A percentile compares a stretch with the other conserved stretches of the same genome.
phyloP scores from a whole-genome alignment of 2,329 filamentous ascomycete genomes.

The Graphilbum sp. region DNA sequence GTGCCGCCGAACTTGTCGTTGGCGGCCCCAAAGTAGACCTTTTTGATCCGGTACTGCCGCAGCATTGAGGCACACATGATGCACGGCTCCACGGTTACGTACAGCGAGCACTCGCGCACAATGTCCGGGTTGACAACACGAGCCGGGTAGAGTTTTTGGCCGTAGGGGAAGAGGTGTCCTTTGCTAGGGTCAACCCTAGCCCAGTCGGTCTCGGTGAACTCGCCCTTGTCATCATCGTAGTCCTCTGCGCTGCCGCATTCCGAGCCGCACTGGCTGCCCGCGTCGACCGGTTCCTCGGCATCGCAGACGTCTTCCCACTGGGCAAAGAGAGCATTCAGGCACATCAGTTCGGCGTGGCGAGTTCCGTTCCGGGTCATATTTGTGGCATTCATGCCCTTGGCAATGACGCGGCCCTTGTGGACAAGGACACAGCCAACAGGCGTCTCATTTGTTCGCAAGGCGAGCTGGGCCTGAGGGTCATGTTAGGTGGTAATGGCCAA shows the following conservation, averaged over 20 bases:
- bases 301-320: constrained; percentile 18
- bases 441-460: constrained; percentile 75
- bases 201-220: constrained; percentile 24
- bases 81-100: constrained; percentile 95
- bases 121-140: constrained; percentile 48
- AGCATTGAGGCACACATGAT: constrained; percentile 96
- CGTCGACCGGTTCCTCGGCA: no score
- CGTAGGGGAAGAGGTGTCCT: constrained; percentile 43
- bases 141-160: constrained; percentile 38
- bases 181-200: constrained; percentile 36
- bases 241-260: constrained; percentile 17
- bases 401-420: constrained; percentile 61
- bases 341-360: constrained; percentile 89
- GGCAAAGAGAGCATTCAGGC: constrained; percentile 44
- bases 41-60: constrained; percentile 71
- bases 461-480: constrained; percentile 55
- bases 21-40: constrained; percentile 85
- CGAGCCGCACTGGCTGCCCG: constrained; percentile 17
- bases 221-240: constrained; percentile 11
- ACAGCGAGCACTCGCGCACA: constrained; percentile 58
- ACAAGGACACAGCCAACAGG: constrained; percentile 95
- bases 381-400: constrained; percentile 90
- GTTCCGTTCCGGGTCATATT: constrained; percentile 85
- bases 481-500: no score
- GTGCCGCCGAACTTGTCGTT: constrained; percentile 97